These are phyloP conservation scores for Pseudopediastrum boryanum DNA, from an alignment of 139 green algal genomes.

Conservation along the genomic window DNA sequence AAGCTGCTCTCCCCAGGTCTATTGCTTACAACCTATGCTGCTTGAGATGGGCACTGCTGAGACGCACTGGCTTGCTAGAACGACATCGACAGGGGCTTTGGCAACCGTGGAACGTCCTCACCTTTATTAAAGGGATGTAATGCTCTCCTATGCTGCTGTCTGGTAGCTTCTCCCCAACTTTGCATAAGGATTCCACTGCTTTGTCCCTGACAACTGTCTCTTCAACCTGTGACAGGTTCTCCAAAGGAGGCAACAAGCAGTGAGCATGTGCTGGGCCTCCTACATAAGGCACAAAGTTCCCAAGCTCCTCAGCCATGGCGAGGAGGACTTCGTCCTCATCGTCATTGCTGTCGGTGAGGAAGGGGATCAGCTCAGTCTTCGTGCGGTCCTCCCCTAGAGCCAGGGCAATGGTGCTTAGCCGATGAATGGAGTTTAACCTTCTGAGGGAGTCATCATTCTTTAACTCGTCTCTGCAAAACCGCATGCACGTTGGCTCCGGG, in stretches of 20 bases:
- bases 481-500: not conserved
- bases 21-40: no score
- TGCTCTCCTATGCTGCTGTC: constrained; percentile 70
- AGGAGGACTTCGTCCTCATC: constrained; percentile 99
- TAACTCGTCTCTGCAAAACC: constrained; percentile 80
- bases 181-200: constrained; percentile 87
- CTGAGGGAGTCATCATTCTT: constrained; percentile 95
- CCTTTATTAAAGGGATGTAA: constrained; percentile 87
- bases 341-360: constrained; percentile 94
- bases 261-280: constrained; percentile 83
- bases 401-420: constrained; percentile 91
- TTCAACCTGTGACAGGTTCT: constrained; percentile 92
- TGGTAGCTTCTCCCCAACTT: constrained; percentile 81
- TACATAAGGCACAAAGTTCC: constrained; percentile 92
- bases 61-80: no score
- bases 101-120: no score
- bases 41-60: no score
- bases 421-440: constrained; percentile 91
- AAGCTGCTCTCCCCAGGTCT: no score
- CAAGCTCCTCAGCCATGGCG: constrained; percentile 96
- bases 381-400: constrained; percentile 95
- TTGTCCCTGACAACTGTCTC: constrained; percentile 98
- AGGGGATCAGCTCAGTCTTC: constrained; percentile 96
- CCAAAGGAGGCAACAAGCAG: constrained; percentile 89
- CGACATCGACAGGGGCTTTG: no score